These are phyloP conservation scores for Dendrostoma leiphaemia DNA, from an alignment of 2,329 filamentous ascomycete genomes.

Conservation along the genomic window DNA sequence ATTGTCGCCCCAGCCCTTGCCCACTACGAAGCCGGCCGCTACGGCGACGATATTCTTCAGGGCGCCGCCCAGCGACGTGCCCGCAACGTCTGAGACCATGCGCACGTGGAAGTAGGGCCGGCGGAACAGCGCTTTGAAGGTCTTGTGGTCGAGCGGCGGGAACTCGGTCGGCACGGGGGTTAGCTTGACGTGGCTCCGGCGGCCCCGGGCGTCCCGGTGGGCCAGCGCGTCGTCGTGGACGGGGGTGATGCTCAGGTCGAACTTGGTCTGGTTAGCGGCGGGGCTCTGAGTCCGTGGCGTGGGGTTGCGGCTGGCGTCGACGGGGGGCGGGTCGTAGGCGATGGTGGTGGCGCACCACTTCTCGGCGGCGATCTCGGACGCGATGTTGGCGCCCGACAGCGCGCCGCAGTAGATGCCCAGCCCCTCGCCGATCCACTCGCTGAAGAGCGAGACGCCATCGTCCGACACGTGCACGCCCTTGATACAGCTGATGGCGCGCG, in stretches of 20 bases:
- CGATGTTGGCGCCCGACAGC: slow-evolving; percentile 93
- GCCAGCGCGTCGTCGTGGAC: slow-evolving; percentile 43
- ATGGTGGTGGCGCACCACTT: slow-evolving; percentile 98
- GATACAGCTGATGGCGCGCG: slow-evolving; percentile 93
- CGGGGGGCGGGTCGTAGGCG: slow-evolving; percentile 86
- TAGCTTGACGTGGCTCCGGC: slow-evolving; percentile 66
- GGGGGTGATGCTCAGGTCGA: slow-evolving; percentile 48
- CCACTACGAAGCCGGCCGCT: slow-evolving; percentile 92
- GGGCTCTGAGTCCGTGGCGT: slow-evolving; percentile 52
- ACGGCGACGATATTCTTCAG: slow-evolving; percentile 97
- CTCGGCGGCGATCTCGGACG: slow-evolving; percentile 88
- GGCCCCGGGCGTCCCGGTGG: slow-evolving; percentile 69
- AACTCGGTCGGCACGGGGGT: slow-evolving; percentile 78
- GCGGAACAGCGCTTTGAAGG: slow-evolving; percentile 86
- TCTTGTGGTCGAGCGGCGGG: slow-evolving; percentile 79
- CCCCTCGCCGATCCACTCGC: slow-evolving; percentile 87
- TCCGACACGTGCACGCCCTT: slow-evolving; percentile 95
- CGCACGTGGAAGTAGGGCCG: slow-evolving; percentile 97
- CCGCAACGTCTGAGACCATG: slow-evolving; percentile 91
- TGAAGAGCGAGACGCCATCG: slow-evolving; percentile 84
- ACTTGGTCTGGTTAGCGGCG: slow-evolving; percentile 39
- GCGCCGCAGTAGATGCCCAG: slow-evolving; percentile 96
- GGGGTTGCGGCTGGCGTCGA: slow-evolving; percentile 75
- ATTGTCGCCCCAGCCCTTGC: slow-evolving; percentile 96
- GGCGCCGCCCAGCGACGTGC: slow-evolving; percentile 89